Evolutionary conservation across 2,329 filamentous ascomycete genomes (phyloP).

Genomic region (Chaetomiaceae sp.): DNA sequence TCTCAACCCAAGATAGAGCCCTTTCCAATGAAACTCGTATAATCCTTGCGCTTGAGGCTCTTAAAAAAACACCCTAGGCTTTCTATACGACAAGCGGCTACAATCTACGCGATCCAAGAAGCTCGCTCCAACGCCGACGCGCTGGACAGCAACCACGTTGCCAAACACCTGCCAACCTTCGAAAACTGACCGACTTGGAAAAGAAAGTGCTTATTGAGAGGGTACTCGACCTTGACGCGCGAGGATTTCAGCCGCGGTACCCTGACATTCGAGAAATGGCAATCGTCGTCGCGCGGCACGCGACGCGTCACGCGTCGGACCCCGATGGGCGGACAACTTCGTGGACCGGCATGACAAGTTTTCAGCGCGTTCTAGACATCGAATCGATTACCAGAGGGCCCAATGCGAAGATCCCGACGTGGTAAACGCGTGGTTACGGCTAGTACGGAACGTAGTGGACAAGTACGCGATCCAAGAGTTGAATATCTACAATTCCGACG

Average conservation of each 20-base stretch:
- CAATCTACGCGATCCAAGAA: neutral
- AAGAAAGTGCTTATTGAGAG: neutral
- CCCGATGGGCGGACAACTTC: neutral
- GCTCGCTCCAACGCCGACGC: neutral
- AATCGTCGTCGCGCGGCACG: neutral
- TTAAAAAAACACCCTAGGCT: neutral
- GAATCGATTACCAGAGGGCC: conserved; percentile 23
- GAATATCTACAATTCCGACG: conserved; percentile 25
- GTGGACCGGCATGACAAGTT: neutral
- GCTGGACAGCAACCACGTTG: conserved; percentile 1
- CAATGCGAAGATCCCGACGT: conserved; percentile 20
- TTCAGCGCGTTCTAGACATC: conserved; percentile 7
- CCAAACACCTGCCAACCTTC: neutral
- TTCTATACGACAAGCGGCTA: conserved; percentile 1
- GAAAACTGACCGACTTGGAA: conserved; percentile 5
- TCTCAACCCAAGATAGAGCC: neutral
- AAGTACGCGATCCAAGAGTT: conserved; percentile 17
- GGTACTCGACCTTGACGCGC: conserved; percentile 7
- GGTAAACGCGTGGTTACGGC: neutral
- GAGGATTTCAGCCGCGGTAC: conserved; percentile 3
- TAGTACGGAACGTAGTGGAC: conserved; percentile 3
- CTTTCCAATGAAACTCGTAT: neutral
- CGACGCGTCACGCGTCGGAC: neutral
- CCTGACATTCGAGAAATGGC: conserved; percentile 4
- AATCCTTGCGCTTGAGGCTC: neutral